phyloP scores from a whole-genome alignment of 306 rosid species.

The Cicer cuneatum region DNA sequence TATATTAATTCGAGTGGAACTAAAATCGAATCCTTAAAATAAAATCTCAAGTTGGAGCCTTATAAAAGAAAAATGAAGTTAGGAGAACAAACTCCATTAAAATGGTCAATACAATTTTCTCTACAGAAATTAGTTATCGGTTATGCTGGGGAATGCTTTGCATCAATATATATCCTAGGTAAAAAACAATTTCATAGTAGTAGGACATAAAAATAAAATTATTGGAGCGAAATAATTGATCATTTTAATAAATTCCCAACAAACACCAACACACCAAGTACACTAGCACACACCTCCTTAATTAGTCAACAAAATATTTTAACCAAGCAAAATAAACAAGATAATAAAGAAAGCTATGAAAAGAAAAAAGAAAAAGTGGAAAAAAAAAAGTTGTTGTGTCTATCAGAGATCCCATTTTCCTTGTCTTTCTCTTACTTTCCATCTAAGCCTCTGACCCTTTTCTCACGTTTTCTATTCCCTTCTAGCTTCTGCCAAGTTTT shows the following conservation, averaged over 20 bases:
- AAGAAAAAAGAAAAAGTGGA: slow-evolving; percentile 37
- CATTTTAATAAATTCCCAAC: slow-evolving; percentile 66
- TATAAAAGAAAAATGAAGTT: no score
- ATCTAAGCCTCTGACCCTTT: slow-evolving; percentile 42
- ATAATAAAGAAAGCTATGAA: slow-evolving; percentile 42
- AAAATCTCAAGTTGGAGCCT: no score
- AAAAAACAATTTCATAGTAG: background rate
- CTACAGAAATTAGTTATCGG: no score
- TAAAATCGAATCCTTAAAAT: no score
- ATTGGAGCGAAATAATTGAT: slow-evolving; percentile 42
- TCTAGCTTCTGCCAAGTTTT: background rate
- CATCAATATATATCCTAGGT: no score
- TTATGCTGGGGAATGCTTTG: no score
- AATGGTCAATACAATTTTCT: no score
- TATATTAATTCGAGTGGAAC: no score
- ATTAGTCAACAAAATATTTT: slow-evolving; percentile 61
- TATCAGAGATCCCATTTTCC: slow-evolving; percentile 40
- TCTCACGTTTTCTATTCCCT: slow-evolving; percentile 43
- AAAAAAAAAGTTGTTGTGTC: slow-evolving; percentile 40
- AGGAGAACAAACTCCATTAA: no score
- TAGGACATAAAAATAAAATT: background rate
- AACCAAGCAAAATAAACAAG: slow-evolving; percentile 47
- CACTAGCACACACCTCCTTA: slow-evolving; percentile 27
- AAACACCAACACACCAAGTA: slow-evolving; percentile 44
- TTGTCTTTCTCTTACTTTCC: slow-evolving; percentile 53